Percentiles rank a stretch among this genome's conserved stretches.
Conservation (phyloP, 305 asterid species). For the Fraxinus albicans region DNA sequence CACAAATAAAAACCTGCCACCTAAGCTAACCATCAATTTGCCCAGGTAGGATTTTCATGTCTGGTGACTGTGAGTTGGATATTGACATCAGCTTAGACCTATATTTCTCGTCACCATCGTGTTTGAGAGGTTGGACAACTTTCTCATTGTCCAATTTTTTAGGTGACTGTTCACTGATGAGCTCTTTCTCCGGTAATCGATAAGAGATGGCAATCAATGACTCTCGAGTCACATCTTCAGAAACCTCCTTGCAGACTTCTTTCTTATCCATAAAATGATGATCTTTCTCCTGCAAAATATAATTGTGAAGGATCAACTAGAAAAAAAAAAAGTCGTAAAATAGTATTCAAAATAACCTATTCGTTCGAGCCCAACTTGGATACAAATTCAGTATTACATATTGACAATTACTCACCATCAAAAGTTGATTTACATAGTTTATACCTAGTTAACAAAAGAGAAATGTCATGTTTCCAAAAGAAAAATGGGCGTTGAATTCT, state of each 20-base stretch:
- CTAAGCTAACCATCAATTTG: background rate
- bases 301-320: background rate
- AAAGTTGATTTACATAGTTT: background rate
- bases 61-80: background rate
- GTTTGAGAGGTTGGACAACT: background rate
- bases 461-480: background rate
- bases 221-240: background rate
- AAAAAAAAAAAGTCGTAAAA: background rate
- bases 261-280: conserved; percentile 4
- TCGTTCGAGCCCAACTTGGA: background rate
- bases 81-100: conserved; percentile 6
- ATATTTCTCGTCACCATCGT: background rate
- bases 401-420: background rate
- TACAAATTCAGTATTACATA: background rate
- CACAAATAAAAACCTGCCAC: background rate
- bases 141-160: background rate
- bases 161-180: background rate
- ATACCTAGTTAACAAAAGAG: background rate
- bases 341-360: background rate
- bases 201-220: conserved; percentile 11
- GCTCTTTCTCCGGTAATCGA: background rate
- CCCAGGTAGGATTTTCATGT: background rate
- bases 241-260: background rate
- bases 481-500: background rate
- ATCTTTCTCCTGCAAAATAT: background rate